These are phyloP conservation scores for Thozetella sp. DNA, from an alignment of 495 filamentous ascomycete species.

Conservation along the genomic window DNA sequence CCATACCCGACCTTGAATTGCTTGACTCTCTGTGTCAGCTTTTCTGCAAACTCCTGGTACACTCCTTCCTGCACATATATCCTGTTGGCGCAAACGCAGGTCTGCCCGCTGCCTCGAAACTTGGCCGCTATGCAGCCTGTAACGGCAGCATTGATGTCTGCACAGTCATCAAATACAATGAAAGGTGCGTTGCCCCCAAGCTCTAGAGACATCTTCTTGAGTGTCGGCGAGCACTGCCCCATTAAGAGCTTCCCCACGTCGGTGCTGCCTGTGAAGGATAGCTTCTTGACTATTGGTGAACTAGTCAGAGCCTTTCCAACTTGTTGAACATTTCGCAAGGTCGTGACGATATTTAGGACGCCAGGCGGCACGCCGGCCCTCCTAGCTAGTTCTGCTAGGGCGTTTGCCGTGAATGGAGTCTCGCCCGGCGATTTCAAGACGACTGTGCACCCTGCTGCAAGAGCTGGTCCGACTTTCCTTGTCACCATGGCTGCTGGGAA, in stretches of 20 bases:
- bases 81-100: constrained; percentile 87
- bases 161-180: constrained; percentile 92
- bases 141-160: constrained; percentile 77
- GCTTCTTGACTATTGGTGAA: constrained; percentile 71
- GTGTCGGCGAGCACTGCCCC: constrained; percentile 75
- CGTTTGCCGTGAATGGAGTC: constrained; percentile 83
- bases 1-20: constrained; percentile 78
- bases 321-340: constrained; percentile 68
- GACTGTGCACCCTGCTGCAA: constrained; percentile 75
- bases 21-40: constrained; percentile 73
- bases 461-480: constrained; percentile 80
- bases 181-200: constrained; percentile 91
- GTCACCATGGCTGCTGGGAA: constrained; percentile 95
- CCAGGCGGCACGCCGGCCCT: constrained; percentile 84
- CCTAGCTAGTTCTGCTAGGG: constrained; percentile 80
- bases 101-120: constrained; percentile 86
- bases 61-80: constrained; percentile 81
- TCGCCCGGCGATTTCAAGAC: constrained; percentile 84
- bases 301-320: constrained; percentile 75
- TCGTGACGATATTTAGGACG: constrained; percentile 80
- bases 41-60: constrained; percentile 73
- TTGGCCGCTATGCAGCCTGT: constrained; percentile 75
- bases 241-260: constrained; percentile 83
- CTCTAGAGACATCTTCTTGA: constrained; percentile 88
- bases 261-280: constrained; percentile 90